Evolutionary conservation across 768 basidiomycete species (phyloP), one percentile per base, ranked within the genome.

Genomic region (Termitomyces sp.): DNA sequence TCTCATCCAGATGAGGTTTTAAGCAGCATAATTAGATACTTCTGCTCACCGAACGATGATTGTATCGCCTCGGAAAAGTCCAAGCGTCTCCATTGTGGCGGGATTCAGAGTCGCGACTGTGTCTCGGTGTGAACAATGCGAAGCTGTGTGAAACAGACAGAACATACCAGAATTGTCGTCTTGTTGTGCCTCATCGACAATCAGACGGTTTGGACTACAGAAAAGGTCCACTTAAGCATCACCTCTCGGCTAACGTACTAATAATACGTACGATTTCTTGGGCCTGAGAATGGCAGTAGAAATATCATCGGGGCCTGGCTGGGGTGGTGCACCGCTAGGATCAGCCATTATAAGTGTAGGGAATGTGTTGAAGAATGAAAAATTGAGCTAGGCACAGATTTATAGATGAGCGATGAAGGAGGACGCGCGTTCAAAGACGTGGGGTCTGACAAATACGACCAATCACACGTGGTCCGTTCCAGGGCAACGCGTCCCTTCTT

Each of bases 31-130:
- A 41, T 20, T 41, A 36, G 5, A 41, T 16, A 49, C 41, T 36
- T 46, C 51, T n/a, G 69, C 79, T 59, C 68, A 95, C 94, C 92
- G 83, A 63, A 95, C 84, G 64, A 96, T 95, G 72, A 97, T 88
- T 16, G 96, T 98, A 72, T 99, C 97, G 20, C 97, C 97, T 57
- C 95, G 85, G 84, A 98, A 99, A 60, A 99, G 84, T 61, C 87
- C 86, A 54, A 99, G 85, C 9, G 80, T 71, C 77, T 98, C 97
- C 95, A 98, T 98, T 39, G 96, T 99, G 42, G 88, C 88, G 50
- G 97, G 95, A 79, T 96, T 93, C 41, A 98, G 80, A 30, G 93
- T 96, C 58, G 95, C 96, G 65, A 98, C 96, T 89, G 55, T 36
- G 7, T 24, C 9, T 13, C n/a, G 2, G 8, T 52, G n/a, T 57